Base-by-base conservation (phyloP, 1,139 yeast species). In the Pichiaceae sp. region DNA sequence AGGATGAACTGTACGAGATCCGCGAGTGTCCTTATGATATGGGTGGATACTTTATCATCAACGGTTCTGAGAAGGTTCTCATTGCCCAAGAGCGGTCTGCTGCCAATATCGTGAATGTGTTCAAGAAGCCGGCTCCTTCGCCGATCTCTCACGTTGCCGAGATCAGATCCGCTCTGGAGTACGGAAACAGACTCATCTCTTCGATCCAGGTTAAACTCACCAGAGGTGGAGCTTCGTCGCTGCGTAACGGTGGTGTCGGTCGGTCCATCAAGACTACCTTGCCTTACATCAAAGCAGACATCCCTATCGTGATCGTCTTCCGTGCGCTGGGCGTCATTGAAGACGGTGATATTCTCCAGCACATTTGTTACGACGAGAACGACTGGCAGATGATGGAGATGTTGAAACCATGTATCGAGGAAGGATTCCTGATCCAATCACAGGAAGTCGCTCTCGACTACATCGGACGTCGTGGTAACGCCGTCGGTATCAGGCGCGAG, bases 311-410 rank as follows among this genome's bases (percentile, higher is more conserved):
- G 25, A 81, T 91, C 56, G 96, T 93, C 16, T 91, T 91, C 64
- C 75, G 98, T 68, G 99, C 99, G 15, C 71, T 93, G 46, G 99
- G 99, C 50, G 93, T 91, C 39, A 96, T 93, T 18, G 97, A 97
- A 19, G 99, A 91, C 68, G 97, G 98, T 60, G 99, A 93, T 66
- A 93, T 91, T 54, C 69, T 93, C 52, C 97, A 91, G 62, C 98
- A 91, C 61, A 91, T 91, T 42, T 93, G 98, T 66, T 93, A 89
- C 60, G 99, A 91, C 62, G 89, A 89, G 41, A 84, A 82, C 50
- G 99, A 91, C 66, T 89, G 97, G 96, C 98, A 91, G 64, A 93
- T 93, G 98, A 74, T 91, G 63, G 99, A 93, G 65, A 86, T 91
- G 94, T 72, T 93, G 56, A 93, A 91, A 60, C 98, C 99, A 4